phyloP scores from a whole-genome alignment of 129 eudicot genomes.

The Gnaphalium uliginosum region DNA sequence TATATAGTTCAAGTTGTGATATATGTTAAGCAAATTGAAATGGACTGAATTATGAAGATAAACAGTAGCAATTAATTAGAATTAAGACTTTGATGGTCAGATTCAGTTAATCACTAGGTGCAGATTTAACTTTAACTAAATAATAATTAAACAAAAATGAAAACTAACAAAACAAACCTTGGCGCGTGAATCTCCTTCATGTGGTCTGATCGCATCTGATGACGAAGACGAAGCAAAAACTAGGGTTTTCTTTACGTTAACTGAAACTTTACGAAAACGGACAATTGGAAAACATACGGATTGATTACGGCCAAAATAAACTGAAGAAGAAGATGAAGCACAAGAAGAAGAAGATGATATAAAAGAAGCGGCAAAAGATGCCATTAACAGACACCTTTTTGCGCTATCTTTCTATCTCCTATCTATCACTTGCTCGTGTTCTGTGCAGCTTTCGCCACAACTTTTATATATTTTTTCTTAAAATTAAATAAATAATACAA shows the following conservation, averaged over 20 bases:
- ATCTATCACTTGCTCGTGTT: slow-evolving; percentile 22
- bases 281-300: slow-evolving; percentile 23
- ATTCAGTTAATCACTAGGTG: background rate
- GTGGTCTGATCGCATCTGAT: slow-evolving; percentile 39
- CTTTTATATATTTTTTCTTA: background rate
- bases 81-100: too few species aligned
- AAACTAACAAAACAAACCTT: slow-evolving; percentile 45
- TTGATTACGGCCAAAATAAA: slow-evolving; percentile 19
- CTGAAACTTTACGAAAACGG: slow-evolving; percentile 1
- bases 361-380: slow-evolving; percentile 56
- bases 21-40: too few species aligned
- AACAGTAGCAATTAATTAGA: too few species aligned
- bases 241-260: slow-evolving; percentile 29
- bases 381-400: slow-evolving; percentile 48
- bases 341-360: slow-evolving; percentile 34
- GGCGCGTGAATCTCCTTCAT: slow-evolving; percentile 47
- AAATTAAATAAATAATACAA: too few species aligned
- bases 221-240: slow-evolving; percentile 61
- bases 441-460: slow-evolving; percentile 15
- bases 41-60: too few species aligned
- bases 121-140: background rate
- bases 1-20: too few species aligned
- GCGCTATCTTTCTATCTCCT: slow-evolving; percentile 19
- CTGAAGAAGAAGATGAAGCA: slow-evolving; percentile 25
- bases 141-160: too few species aligned